Percentiles rank a stretch among this genome's conserved stretches.
These are phyloP conservation scores for Strigomonas galati DNA, from an alignment of 208 protist genomes.

Conservation along the genomic window DNA sequence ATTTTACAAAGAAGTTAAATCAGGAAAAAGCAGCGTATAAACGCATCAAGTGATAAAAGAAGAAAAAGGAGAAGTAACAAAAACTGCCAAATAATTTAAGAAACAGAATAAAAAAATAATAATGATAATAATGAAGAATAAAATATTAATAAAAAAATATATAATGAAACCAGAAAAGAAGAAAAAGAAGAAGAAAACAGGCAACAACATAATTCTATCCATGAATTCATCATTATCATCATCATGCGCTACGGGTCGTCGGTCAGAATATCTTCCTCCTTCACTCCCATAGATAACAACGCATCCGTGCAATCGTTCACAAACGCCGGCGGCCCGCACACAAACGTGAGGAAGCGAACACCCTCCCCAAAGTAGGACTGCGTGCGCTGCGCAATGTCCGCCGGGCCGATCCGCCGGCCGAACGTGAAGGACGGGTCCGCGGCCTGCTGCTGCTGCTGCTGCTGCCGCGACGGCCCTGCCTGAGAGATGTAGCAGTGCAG, in stretches of 20 bases:
- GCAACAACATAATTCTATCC: neutral
- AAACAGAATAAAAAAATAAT: neutral
- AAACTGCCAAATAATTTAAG: neutral
- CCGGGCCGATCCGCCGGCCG: conserved; percentile 24
- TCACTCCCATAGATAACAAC: conserved; percentile 46
- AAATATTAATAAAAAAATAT: conserved; percentile 2
- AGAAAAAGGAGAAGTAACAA: conserved; percentile 1
- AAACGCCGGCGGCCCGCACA: conserved; percentile 67
- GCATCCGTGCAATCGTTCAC: conserved; percentile 31
- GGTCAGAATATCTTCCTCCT: conserved; percentile 57
- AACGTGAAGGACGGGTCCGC: conserved; percentile 21
- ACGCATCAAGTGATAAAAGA: too few relatives aligned
- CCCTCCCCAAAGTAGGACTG: conserved; percentile 30
- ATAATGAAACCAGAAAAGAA: neutral
- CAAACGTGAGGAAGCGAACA: conserved; percentile 47
- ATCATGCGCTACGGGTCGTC: conserved; percentile 30
- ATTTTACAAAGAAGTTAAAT: too few relatives aligned
- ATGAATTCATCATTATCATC: neutral
- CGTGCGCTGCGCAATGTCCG: conserved; percentile 38
- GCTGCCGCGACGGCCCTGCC: neutral
- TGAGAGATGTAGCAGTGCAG: conserved; percentile 18
- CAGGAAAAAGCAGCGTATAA: too few relatives aligned
- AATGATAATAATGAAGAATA: conserved; percentile 13
- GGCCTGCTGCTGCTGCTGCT: conserved; percentile 11
- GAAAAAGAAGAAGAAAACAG: conserved; percentile 14